phyloP scores from a whole-genome alignment of 106 monocot genomes.

The Triglochin maritima region DNA sequence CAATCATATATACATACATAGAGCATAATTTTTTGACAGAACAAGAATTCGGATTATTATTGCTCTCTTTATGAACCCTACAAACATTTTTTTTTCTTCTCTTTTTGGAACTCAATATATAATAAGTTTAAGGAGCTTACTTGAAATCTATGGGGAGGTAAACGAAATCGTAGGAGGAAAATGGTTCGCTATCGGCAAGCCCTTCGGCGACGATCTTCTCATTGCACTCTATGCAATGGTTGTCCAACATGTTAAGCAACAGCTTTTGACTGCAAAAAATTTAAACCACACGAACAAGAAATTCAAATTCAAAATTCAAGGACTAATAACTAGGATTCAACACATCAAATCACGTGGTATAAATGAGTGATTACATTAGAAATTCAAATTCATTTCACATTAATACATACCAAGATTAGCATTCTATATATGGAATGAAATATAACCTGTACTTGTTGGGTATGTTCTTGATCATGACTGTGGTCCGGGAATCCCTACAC shows the following conservation, averaged over 20 bases:
- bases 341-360: background rate
- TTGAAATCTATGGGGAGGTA: constrained; percentile 99
- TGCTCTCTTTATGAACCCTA: too few relatives aligned
- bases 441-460: constrained; percentile 96
- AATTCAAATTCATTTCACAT: too few relatives aligned
- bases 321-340: background rate
- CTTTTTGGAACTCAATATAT: background rate
- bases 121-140: constrained; percentile 29
- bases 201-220: constrained; percentile 45
- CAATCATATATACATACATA: too few relatives aligned
- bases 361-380: background rate
- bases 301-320: constrained; percentile 3
- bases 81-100: too few relatives aligned
- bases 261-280: constrained; percentile 78
- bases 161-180: constrained; percentile 90
- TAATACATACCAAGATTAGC: too few relatives aligned
- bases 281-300: background rate
- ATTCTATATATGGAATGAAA: too few relatives aligned
- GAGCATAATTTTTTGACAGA: too few relatives aligned
- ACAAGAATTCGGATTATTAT: too few relatives aligned
- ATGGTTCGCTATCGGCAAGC: constrained; percentile 31
- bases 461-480: constrained; percentile 98
- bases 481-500: constrained; percentile 63
- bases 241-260: constrained; percentile 90
- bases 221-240: constrained; percentile 96